Percentiles rank a stretch among this genome's conserved stretches.
phyloP scores from a whole-genome alignment of 345 rosid genomes.

The Populus pruinosa region DNA sequence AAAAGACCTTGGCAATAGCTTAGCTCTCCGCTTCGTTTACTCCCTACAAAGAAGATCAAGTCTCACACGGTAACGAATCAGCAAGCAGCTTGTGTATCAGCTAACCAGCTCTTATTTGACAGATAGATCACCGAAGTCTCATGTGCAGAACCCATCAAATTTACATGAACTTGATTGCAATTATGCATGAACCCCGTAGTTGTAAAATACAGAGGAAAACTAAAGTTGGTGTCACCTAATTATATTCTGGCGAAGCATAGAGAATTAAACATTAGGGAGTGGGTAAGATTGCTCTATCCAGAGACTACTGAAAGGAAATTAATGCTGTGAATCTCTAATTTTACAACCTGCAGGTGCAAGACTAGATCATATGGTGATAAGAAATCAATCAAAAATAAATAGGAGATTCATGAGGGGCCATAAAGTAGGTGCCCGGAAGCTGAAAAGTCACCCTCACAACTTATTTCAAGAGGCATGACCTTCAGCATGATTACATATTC shows the following conservation, averaged over 20 bases:
- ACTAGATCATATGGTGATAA: background rate
- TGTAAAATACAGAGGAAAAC: background rate
- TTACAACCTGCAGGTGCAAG: background rate
- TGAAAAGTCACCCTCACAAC: slow-evolving; percentile 31
- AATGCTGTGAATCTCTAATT: background rate
- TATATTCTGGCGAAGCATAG: background rate
- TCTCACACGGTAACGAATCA: background rate
- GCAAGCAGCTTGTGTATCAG: slow-evolving; percentile 15
- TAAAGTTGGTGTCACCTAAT: background rate
- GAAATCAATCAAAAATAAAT: background rate
- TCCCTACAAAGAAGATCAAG: background rate
- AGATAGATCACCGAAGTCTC: slow-evolving; percentile 23
- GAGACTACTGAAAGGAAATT: background rate
- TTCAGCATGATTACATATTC: background rate
- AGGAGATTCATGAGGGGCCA: background rate
- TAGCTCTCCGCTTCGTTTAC: too few species aligned
- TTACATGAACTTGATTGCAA: background rate
- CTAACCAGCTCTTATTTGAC: background rate
- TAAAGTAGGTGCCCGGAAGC: slow-evolving; percentile 11
- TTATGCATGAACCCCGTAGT: background rate
- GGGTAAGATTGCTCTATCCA: background rate
- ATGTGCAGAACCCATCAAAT: slow-evolving; percentile 12
- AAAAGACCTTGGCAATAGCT: too few species aligned
- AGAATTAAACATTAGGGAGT: too few species aligned
- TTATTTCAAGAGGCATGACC: background rate